A percentile compares a stretch with the other conserved stretches of the same genome.
Evolutionary conservation across 495 filamentous ascomycete species (phyloP).

Genomic region (Penicillium fimorum): DNA sequence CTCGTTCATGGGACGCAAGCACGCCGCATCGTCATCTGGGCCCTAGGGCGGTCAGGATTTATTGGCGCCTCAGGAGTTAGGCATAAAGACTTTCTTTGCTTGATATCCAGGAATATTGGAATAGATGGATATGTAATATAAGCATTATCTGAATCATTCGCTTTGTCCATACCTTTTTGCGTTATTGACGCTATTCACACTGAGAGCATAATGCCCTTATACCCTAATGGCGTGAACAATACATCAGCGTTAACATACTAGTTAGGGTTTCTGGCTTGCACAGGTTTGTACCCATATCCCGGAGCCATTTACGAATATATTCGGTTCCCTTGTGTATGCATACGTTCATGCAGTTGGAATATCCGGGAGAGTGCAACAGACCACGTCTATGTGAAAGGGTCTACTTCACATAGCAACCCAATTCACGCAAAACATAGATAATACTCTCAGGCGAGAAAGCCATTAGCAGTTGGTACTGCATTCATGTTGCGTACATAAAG

Average conservation of each 20-base stretch:
- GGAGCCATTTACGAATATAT: not conserved
- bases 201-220: not conserved
- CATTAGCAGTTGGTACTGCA: slow-evolving; percentile 9
- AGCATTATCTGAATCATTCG: not conserved
- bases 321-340: not conserved
- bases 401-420: not conserved
- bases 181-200: not conserved
- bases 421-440: not conserved
- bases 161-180: not conserved
- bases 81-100: not conserved
- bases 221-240: not conserved
- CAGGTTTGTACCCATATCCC: not conserved
- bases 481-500: slow-evolving; percentile 16
- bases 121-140: not conserved
- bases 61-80: slow-evolving; percentile 4
- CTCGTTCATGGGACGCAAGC: slow-evolving; percentile 8
- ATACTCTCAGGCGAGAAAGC: not conserved
- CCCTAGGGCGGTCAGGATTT: slow-evolving; percentile 30
- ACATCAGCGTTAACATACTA: not conserved
- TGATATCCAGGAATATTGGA: not conserved
- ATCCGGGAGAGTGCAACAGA: not conserved
- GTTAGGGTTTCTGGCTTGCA: not conserved
- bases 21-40: slow-evolving; percentile 24
- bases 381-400: not conserved
- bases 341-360: not conserved